These are phyloP conservation scores for Aspergillus caelatus DNA, from an alignment of 2,329 filamentous ascomycete genomes.

Conservation along the genomic window DNA sequence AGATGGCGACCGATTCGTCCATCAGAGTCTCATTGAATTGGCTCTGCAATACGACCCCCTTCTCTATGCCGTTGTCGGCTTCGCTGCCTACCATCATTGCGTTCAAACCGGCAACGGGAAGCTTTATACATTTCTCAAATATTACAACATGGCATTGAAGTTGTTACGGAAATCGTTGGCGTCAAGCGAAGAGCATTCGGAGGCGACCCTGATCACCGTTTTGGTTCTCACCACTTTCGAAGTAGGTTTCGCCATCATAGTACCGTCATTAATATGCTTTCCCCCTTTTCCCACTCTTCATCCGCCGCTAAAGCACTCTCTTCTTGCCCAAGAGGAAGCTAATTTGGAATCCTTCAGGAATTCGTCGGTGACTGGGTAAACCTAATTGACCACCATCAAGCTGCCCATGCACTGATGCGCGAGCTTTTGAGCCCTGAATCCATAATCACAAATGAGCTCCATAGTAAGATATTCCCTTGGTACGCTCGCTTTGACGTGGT, in stretches of 20 bases:
- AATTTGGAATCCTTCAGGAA: conserved; percentile 64
- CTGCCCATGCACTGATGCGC: conserved; percentile 78
- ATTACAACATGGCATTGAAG: conserved; percentile 86
- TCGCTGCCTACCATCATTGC: conserved; percentile 83
- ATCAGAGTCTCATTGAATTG: conserved; percentile 68
- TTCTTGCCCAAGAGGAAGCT: conserved; percentile 4
- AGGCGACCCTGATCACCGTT: conserved; percentile 81
- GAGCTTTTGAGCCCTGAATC: conserved; percentile 77
- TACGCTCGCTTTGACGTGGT: conserved; percentile 87
- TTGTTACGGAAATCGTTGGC: conserved; percentile 72
- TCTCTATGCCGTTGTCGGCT: conserved; percentile 83
- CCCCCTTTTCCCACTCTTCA: background rate
- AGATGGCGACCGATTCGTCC: conserved; percentile 74
- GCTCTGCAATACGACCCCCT: conserved; percentile 79
- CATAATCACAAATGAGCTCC: conserved; percentile 69
- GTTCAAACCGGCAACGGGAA: conserved; percentile 70
- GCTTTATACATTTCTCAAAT: conserved; percentile 79
- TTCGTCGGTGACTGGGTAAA: conserved; percentile 96
- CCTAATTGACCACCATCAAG: conserved; percentile 87
- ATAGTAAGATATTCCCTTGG: conserved; percentile 80
- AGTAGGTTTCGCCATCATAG: conserved; percentile 53
- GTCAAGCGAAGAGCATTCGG: conserved; percentile 68
- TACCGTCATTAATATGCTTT: no score
- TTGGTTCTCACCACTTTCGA: conserved; percentile 92
- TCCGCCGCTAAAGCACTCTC: background rate